Base-by-base conservation (phyloP, 176 grass and related monocot species). In the Triticum urartu region DNA sequence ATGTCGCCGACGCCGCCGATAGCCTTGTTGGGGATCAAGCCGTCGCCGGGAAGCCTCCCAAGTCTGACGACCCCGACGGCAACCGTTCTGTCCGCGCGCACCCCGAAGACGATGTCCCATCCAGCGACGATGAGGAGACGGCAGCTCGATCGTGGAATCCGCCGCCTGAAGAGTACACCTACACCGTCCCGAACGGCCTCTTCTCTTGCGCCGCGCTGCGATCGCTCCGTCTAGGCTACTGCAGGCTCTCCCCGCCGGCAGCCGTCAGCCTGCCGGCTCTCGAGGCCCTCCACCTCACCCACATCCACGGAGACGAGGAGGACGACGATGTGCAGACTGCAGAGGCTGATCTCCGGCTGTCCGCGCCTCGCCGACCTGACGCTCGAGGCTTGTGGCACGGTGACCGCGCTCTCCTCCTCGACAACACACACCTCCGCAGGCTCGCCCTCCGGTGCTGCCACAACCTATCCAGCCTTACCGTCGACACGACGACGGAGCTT, bases 291-390 rank as follows among this genome's bases (percentile, higher is more conserved):
- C 61, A 10, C 28, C 72, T 85, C 42, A 33, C 83, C 28, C 12
- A 25, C 28, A 4, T 54, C 54, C 0, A 7, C 2, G 3, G 1
- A 45, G 72, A 77, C 61, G 0, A 21, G 4, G 72, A 32, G 0
- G 15, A n/a, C 2, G 21, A 21, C 3, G 28, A 11, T 3, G 18
- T 85, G 4, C 43, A 78, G 40, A 21, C 11, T 85, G 4, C 43
- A 78, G 40, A 21, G 83, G 7, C 83, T 85, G 72, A 12, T 68
- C 42, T 50, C 62, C 42, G 43, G 21, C 5, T 56, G 11, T 30
- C 61, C 42, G 5, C 61, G 43, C 62, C 83, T 85, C 32, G 26
- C 73, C 21, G 83, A 77, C 73, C 61, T 85, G 32, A 78, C 64
- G 26, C 64, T 66, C 26, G 64, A 66, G 64, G 64, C 26, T 12